Evolutionary conservation across 176 grass and related monocot genomes (phyloP), one percentile per base, ranked within the genome.

Genomic region (Bothriochloa decipiens): DNA sequence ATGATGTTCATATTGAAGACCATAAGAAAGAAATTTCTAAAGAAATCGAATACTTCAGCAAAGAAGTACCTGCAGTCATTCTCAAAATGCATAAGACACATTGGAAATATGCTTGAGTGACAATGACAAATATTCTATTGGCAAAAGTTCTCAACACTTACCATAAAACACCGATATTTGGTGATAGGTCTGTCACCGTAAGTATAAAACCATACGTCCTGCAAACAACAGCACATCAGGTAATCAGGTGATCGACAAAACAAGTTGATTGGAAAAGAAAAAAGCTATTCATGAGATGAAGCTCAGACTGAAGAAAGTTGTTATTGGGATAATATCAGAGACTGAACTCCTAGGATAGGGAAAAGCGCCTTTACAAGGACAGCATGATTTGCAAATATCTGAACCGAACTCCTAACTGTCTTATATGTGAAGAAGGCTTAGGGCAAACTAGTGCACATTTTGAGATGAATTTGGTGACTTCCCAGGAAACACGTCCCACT

Each of bases 1-100:
- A 94, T 77, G 64, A 98, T 95, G 83, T 98, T 98, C 75, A 87
- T 87, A 92, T 98, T 92, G 77, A 98, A 96, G 74, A 96, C 96
- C 87, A 98, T 94, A 78, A 96, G 81, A 82, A 98, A 98, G 82
- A 98, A 98, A 77, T 81, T 88, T 84, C 96, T 96, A 84, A 98
- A 98, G 58, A 98, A 94, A 57, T 92, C 91, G 7, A 98, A 98
- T 8, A 96, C 96, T 81, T 98, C 96, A 33, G 96, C 96, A 87
- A 98, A 98, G 75, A 98, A 98, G 84, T 96, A 96, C 96, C 96
- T 98, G 86, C 85, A 98, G 65, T 79, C 27, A 78, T 88, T 88
- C 42, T 64, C 69, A 83, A 70, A 80, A 77, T 50, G 15, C 33
- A 81, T 90, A n/a, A 88, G 69, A 84, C 11, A 25, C 78, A 65